Percentiles rank a stretch among this genome's conserved stretches.
Conservation (phyloP, 2,329 filamentous ascomycete species). For the Aspergillus sp. region DNA sequence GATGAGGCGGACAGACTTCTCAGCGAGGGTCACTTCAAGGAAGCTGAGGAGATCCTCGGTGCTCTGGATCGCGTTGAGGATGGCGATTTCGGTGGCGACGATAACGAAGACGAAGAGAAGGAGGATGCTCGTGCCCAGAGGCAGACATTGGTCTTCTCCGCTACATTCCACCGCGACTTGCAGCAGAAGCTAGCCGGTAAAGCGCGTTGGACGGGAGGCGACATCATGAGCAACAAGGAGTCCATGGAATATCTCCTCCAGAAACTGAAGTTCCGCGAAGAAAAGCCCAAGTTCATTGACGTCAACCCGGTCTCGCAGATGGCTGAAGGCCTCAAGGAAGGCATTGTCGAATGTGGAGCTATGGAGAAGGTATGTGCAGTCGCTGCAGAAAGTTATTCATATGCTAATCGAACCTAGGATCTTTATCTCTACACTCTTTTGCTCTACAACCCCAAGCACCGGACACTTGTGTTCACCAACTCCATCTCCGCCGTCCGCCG, state of each 20-base stretch:
- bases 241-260: conserved; percentile 92
- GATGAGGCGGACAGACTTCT: conserved; percentile 93
- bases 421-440: conserved; percentile 89
- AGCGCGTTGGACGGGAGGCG: conserved; percentile 57
- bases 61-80: conserved; percentile 69
- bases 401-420: conserved; percentile 57
- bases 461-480: conserved; percentile 91
- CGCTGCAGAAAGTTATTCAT: neutral
- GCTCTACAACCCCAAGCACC: conserved; percentile 75
- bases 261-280: conserved; percentile 82
- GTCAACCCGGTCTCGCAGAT: conserved; percentile 87
- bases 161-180: conserved; percentile 87
- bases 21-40: conserved; percentile 92
- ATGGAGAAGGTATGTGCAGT: conserved; percentile 74
- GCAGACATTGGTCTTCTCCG: conserved; percentile 94
- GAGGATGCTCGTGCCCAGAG: conserved; percentile 46
- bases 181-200: conserved; percentile 90
- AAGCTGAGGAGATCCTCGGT: conserved; percentile 83
- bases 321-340: conserved; percentile 82
- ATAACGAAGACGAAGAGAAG: conserved; percentile 46
- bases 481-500: conserved; percentile 91
- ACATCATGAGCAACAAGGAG: conserved; percentile 71
- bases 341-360: conserved; percentile 85
- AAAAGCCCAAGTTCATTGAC: conserved; percentile 86
- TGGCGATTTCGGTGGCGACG: conserved; percentile 32